Base-by-base conservation (phyloP, 108 stramenopile genomes). In the Mayamaea pseudoterrestris region DNA sequence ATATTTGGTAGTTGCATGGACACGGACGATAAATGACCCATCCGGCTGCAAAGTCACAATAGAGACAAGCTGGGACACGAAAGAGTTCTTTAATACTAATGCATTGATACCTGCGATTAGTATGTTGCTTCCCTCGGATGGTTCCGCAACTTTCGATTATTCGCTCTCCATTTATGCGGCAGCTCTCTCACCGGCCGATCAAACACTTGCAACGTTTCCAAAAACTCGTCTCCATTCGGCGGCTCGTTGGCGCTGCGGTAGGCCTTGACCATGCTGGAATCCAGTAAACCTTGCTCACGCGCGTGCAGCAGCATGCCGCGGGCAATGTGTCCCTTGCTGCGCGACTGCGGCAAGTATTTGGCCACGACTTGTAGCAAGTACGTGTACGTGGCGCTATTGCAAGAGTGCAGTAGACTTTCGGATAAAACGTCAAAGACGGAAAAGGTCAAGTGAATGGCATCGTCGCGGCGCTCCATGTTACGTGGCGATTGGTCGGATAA, bases 251-350 rank as follows among this genome's bases (percentile, higher is more conserved):
- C 50, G 8, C 37, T 12, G 11, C 35, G 37, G 13, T 34, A 35
- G 14, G 68, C 65, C 25, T 58, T 52, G 5, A 76, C 54, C 41
- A 76, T 53, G 4, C 29, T 23, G 14, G 57, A 55, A 54, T 72
- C 68, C 30, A 73, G 47, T 16, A 76, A 53, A 18, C 65, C 61
- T 51, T 73, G 63, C 36, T 65, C 27, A 47, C 43, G 14, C 41
- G 65, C 61, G 53, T 68, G 41, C 54, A 65, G 30, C 43, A 61
- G 69, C 45, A 73, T 35, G 1, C 53, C 74, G 45, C 62, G 63
- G 1, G 75, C 64, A 41, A 72, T 69, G 44, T 72, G 69, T 16
- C 75, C 75, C 1, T 63, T 41, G 22, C 57, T 55, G 41, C 57
- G 36, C 44, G 68, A 66, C 5, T 64, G 54, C 5, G 75, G 75